phyloP scores from a whole-genome alignment of 2,329 filamentous ascomycete species.

The Pestalotiopsis sp. region DNA sequence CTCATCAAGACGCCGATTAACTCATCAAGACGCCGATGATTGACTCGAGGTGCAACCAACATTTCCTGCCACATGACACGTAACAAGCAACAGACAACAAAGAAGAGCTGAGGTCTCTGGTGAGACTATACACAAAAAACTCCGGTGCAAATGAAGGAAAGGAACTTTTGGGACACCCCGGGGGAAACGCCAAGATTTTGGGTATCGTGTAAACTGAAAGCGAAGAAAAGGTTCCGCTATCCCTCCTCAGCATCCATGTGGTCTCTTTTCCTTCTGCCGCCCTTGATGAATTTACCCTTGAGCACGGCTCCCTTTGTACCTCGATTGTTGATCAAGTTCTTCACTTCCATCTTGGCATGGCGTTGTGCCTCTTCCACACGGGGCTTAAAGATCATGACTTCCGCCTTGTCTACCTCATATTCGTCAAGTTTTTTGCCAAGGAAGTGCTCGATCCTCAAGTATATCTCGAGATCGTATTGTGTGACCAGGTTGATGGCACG shows the following conservation, averaged over 20 bases:
- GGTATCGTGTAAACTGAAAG: background rate
- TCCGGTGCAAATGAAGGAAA: background rate
- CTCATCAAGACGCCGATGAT: background rate
- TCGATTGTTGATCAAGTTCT: slow-evolving; percentile 72
- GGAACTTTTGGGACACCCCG: background rate
- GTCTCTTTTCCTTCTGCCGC: slow-evolving; percentile 50
- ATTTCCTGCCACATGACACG: background rate
- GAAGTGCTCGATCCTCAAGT: slow-evolving; percentile 78
- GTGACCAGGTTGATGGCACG: slow-evolving; percentile 81
- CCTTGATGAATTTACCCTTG: slow-evolving; percentile 42
- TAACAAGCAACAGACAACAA: background rate
- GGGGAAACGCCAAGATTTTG: background rate
- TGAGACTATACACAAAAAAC: background rate
- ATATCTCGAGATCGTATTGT: slow-evolving; percentile 76
- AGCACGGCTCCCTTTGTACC: slow-evolving; percentile 55
- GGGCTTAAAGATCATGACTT: slow-evolving; percentile 79
- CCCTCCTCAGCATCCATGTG: slow-evolving; percentile 79
- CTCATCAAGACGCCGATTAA: background rate
- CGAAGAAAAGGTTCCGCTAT: slow-evolving; percentile 32
- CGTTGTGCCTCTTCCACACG: slow-evolving; percentile 84
- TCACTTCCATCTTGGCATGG: slow-evolving; percentile 79
- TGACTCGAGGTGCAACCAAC: background rate
- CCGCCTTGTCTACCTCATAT: slow-evolving; percentile 73
- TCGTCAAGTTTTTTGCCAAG: slow-evolving; percentile 76
- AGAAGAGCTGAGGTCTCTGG: background rate